Evolutionary conservation across 495 filamentous ascomycete genomes (phyloP), one percentile per base, ranked within the genome.

Genomic region (Aspergillus avenaceus): DNA sequence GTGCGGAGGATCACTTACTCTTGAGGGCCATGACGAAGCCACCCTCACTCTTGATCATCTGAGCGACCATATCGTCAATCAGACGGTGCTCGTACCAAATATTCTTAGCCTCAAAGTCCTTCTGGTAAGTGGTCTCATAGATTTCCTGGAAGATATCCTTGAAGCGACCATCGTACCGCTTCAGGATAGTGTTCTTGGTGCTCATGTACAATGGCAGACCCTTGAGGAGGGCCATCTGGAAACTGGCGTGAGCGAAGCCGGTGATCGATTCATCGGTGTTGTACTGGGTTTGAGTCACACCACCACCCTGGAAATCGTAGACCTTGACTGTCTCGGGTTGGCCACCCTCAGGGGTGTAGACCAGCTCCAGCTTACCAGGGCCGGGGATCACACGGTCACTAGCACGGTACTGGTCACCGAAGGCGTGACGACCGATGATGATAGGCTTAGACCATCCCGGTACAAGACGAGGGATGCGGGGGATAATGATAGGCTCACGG

Each of bases 1-100:
- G 2, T 4, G 8, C 0, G 5, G 41, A 16, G 16, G 22, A n/a
- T 26, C 14, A 75, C 85, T 64, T 65, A 91, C 88, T 98, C 84
- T 98, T 98, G 63, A 98, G 79, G 51, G 93, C 93, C 80, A 98
- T 98, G 67, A 97, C 80, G 71, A 88, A 95, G 50, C 93, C 93
- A 52, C 93, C 90, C 59, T 85, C 84, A 71, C 84, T 88, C 84
- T 98, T 98, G 79, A 98, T 88, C 93, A 98, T 98, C 81, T 98
- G 92, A 41, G 93, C 93, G 49, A 98, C 93, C 93, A 98, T 98
- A 75, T 98, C 93, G 74, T 98, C 93, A 63, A 98, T 97, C 50
- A 98, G 77, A 58, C 93, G 85, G 74, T 98, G 93, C 84, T 98
- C 93, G 66, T 98, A 98, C 93, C 93, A 97, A 73, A 96, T 96